Base-by-base conservation (phyloP, 1,139 yeast genomes). In the Trichomonascaceae sp. region DNA sequence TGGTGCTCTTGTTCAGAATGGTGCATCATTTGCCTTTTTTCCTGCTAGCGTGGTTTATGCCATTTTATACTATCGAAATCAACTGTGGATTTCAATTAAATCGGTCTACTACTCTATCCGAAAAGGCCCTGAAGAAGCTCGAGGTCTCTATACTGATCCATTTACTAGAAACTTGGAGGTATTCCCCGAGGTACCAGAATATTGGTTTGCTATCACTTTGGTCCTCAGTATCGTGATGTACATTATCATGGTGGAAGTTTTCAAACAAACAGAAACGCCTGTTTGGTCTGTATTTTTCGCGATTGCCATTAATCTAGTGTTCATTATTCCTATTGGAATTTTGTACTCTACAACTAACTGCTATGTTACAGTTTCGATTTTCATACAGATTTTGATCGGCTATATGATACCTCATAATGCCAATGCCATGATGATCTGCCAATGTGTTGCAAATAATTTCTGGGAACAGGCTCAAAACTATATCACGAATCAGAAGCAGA, bases 321-420 rank as follows among this genome's bases (percentile, higher is more conserved):
- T 82, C 63, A 74, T 82, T 66, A 73, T 82, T 38, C 67, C 86
- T 80, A 54, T 70, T 76, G 57, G 71, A 73, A 46, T 72, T 73
- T 46, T 70, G 75, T 59, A 75, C 69, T 63, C 86, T 7, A 75
- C 76, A 32, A 81, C 87, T 12, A 83, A 83, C 47, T 71, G 72
- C 58, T 69, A 73, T 47, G 70, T 81, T 56, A 80, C 82, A 19
- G 73, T 83, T 58, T 81, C 81, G 58, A 82, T 82, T 5, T 70
- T 83, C 7, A 65, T 82, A 49, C 79, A 74, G 61, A 74, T 85
- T 10, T 74, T 79, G 36, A 80, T 84, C 30, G 86, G 88, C 38
- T 81, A 82, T 60, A 81, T 83, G 19, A 62, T 81, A 51, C 85
- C 85, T 47, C 85, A 85, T 57, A 81, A 83, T 57, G 85, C 84